Evolutionary conservation across 108 stramenopile genomes (phyloP).

Genomic region (Cyclotella cryptica): DNA sequence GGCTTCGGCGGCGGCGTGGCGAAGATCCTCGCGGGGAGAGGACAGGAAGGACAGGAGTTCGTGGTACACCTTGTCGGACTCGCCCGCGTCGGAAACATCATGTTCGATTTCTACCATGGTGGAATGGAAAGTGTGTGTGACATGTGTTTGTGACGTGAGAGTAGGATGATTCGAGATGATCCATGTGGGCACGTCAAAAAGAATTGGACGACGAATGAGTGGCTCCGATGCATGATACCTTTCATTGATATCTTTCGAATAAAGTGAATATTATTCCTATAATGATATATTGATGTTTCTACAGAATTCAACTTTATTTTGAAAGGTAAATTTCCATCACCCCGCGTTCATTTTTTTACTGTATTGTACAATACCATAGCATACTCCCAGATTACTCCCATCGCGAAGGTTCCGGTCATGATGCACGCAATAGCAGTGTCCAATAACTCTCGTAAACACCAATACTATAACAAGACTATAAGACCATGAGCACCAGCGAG

Average conservation of each 20-base stretch:
- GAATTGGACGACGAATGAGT: too few species aligned
- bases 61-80: slow-evolving; percentile 26
- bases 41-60: slow-evolving; percentile 45
- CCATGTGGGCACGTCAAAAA: too few species aligned
- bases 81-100: slow-evolving; percentile 1
- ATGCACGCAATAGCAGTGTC: too few species aligned
- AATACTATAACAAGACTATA: neutral
- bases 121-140: too few species aligned
- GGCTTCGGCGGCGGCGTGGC: slow-evolving; percentile 48
- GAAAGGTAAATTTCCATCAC: neutral
- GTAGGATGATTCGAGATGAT: neutral
- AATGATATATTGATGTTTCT: neutral
- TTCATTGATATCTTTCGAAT: neutral
- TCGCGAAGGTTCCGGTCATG: too few species aligned
- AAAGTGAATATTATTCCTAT: neutral
- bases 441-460: neutral
- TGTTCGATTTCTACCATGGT: slow-evolving; percentile 10
- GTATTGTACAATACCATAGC: too few species aligned
- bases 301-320: neutral
- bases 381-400: too few species aligned
- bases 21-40: slow-evolving; percentile 47
- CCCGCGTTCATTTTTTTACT: neutral
- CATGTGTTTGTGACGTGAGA: too few species aligned
- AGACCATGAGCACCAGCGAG: neutral
- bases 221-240: neutral